These are phyloP conservation scores for Cyclanthera cordifolia DNA, from an alignment of 306 rosid genomes.

Conservation along the genomic window DNA sequence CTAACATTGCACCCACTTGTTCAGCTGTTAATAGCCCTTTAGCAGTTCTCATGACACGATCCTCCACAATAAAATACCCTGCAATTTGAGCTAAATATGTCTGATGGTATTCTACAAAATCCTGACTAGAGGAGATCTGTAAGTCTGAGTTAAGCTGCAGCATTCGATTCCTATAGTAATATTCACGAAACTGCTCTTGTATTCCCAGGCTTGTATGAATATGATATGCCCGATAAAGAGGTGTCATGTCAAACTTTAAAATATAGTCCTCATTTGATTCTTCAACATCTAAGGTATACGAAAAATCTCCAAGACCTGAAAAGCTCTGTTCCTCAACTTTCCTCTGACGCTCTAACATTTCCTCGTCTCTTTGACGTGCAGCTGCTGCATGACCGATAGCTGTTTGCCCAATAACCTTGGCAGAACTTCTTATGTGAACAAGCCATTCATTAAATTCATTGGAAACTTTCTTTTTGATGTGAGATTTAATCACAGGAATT, in stretches of 20 bases:
- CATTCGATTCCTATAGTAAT: slow-evolving; percentile 70
- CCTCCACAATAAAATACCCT: slow-evolving; percentile 85
- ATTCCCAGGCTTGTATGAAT: slow-evolving; percentile 72
- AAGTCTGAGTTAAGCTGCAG: slow-evolving; percentile 81
- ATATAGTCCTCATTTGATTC: slow-evolving; percentile 57
- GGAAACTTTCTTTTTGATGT: slow-evolving; percentile 66
- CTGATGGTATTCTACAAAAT: slow-evolving; percentile 71
- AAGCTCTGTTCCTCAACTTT: slow-evolving; percentile 47
- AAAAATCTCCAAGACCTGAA: slow-evolving; percentile 34
- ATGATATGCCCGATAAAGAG: slow-evolving; percentile 82
- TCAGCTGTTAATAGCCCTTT: slow-evolving; percentile 48
- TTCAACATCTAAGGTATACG: slow-evolving; percentile 54
- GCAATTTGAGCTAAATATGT: slow-evolving; percentile 72
- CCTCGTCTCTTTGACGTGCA: slow-evolving; percentile 66
- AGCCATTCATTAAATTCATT: slow-evolving; percentile 88
- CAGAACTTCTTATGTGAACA: slow-evolving; percentile 70
- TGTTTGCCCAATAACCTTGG: slow-evolving; percentile 63
- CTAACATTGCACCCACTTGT: slow-evolving; percentile 79
- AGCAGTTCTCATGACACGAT: slow-evolving; percentile 68
- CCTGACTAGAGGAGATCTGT: slow-evolving; percentile 59
- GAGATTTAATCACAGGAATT: slow-evolving; percentile 62
- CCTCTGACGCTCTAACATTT: slow-evolving; percentile 56
- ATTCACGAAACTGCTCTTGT: slow-evolving; percentile 58
- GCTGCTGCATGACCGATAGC: slow-evolving; percentile 63
- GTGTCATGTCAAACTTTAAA: slow-evolving; percentile 67